Base-by-base conservation (phyloP, 805 yeast species). In the Sugiyamaella lignohabitans region DNA sequence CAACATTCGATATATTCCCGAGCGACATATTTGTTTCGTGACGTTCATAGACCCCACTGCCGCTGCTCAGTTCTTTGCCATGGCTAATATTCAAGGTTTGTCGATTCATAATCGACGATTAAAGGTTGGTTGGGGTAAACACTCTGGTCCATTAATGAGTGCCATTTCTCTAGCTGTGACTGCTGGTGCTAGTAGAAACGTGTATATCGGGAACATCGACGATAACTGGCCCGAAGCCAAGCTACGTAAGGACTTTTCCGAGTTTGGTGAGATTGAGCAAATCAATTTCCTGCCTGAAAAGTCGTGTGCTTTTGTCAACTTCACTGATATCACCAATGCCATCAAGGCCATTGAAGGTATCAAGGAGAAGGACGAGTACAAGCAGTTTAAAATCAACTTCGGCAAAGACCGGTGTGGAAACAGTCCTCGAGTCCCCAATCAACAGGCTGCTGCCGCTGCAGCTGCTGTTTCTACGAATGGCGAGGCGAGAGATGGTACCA, bases 121-220 rank as follows among this genome's bases (percentile, higher is more conserved):
- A 55, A 87, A 86, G 63, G 88, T 91, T 47, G 96, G 97, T 18
- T 91, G 98, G 98, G 98, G 98, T 40, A 89, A 87, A 66, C 96
- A 91, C 62, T 82, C 95, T 4, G 98, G 98, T 8, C 88, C 95
- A 1, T 72, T 91, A 53, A 82, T 94, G 8, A 84, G 86, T 55
- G 88, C 95, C 2, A 74, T 91, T 48, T 84, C 89, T 5, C 69
- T 85, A 48, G 97, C 97, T 0, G 96, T 89, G 21, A 81, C 93
- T 19, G 84, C 86, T 53, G 98, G 98, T 36, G 98, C 97, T 0
- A 80, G 93, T 18, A 78, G 98, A 66, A 91, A 93, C 60, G 86
- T 91, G 40, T 91, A 93, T 65, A 75, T 91, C 55, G 98, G 97
- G 21, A 75, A 74, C 53, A 80, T 84, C 48, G 69, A 65, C 43